Evolutionary conservation across 441 rosid genomes (phyloP).

Genomic region (Eutrema salsugineum): DNA sequence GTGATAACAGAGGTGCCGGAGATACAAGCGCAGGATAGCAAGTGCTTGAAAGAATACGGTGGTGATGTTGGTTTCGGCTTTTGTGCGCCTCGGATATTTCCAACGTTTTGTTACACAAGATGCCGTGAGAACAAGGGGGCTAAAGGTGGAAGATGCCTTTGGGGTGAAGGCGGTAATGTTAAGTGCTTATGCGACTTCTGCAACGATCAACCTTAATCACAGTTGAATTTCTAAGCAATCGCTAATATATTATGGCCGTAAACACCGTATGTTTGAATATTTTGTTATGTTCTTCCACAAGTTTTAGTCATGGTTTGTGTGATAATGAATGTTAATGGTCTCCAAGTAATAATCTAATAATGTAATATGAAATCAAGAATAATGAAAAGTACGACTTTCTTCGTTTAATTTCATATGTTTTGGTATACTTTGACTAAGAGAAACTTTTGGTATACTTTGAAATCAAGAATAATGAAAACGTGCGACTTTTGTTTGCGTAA

Average conservation of each 20-base stretch:
- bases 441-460: too few species aligned
- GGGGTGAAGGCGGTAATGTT: not conserved
- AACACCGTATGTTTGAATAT: not conserved
- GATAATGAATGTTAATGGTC: constrained; percentile 6
- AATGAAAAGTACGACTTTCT: constrained; percentile 12
- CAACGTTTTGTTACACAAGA: constrained; percentile 8
- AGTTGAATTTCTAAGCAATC: not conserved
- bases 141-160: constrained; percentile 25
- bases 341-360: not conserved
- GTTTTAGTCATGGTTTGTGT: not conserved
- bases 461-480: too few species aligned
- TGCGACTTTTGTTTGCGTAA: not conserved
- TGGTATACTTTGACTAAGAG: constrained; percentile 1
- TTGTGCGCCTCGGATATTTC: constrained; percentile 29
- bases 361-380: not conserved
- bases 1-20: constrained; percentile 6
- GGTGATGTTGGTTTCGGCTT: constrained; percentile 21
- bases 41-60: constrained; percentile 26
- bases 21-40: constrained; percentile 10
- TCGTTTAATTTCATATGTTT: not conserved
- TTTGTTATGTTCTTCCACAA: not conserved
- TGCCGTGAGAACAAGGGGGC: constrained; percentile 24
- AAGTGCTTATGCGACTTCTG: constrained; percentile 29
- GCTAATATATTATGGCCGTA: not conserved
- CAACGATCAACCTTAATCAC: not conserved